Evolutionary conservation across 2,329 filamentous ascomycete genomes (phyloP).

Genomic region (Knufia petricola): DNA sequence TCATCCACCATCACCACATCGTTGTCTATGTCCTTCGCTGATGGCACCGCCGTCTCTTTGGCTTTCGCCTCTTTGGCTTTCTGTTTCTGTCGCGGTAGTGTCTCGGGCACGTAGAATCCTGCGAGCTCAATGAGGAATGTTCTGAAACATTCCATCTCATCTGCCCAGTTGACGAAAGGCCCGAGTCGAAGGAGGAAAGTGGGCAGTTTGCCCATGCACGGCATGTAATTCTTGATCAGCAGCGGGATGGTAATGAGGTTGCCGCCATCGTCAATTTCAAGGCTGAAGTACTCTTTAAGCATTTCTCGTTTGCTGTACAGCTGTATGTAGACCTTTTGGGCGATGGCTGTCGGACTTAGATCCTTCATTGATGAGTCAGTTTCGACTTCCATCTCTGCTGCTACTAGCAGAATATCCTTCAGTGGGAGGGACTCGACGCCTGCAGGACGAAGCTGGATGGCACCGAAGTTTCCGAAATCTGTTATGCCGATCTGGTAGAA

Average conservation of each 20-base stretch:
- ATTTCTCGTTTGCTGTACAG: conserved; percentile 71
- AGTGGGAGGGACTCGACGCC: conserved; percentile 52
- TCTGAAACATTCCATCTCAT: conserved; percentile 77
- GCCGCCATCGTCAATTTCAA: conserved; percentile 70
- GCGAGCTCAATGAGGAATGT: conserved; percentile 79
- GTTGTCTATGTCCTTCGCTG: neutral
- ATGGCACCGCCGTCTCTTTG: neutral
- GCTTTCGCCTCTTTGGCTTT: conserved; percentile 24
- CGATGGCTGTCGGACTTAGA: conserved; percentile 47
- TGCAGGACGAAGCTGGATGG: conserved; percentile 63
- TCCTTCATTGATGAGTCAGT: conserved; percentile 25
- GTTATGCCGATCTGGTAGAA: conserved; percentile 93
- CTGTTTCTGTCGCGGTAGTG: conserved; percentile 51
- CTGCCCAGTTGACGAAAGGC: conserved; percentile 75
- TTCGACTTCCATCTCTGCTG: conserved; percentile 60
- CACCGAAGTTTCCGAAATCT: conserved; percentile 90
- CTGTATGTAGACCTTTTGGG: conserved; percentile 55
- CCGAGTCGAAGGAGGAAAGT: conserved; percentile 80
- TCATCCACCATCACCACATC: conserved; percentile 8
- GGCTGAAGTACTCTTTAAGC: conserved; percentile 83
- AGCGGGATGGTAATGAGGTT: conserved; percentile 72
- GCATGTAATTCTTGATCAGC: conserved; percentile 79
- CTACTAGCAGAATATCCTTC: conserved; percentile 60
- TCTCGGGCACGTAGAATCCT: conserved; percentile 81
- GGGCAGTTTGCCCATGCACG: conserved; percentile 75